Evolutionary conservation across 2,329 filamentous ascomycete genomes (phyloP).

Genomic region (Aphanocladium album): DNA sequence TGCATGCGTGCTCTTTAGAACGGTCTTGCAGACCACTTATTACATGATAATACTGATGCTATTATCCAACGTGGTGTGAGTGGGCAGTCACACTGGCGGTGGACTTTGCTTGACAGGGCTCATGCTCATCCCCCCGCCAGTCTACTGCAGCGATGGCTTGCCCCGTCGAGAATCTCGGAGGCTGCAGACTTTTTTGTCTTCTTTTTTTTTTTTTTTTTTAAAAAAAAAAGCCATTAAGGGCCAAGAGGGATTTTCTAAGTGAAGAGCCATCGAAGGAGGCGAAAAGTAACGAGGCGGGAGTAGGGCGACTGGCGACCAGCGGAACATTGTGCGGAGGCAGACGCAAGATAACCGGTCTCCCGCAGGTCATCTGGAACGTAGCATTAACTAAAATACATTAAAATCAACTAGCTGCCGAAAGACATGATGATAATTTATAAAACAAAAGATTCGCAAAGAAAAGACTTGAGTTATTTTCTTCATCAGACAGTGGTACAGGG

Average conservation of each 20-base stretch:
- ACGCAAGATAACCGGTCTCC: no score
- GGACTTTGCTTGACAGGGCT: background rate
- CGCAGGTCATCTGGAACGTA: no score
- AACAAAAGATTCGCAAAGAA: no score
- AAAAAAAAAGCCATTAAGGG: background rate
- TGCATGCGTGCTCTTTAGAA: constrained; percentile 6
- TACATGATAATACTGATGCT: background rate
- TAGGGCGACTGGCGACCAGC: constrained; percentile 1
- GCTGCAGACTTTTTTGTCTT: constrained; percentile 1
- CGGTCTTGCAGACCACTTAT: background rate
- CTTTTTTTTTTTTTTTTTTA: no score
- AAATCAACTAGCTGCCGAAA: no score
- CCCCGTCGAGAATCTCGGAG: background rate
- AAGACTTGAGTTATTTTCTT: no score
- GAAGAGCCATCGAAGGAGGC: background rate
- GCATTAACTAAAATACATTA: no score
- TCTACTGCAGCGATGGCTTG: constrained; percentile 1
- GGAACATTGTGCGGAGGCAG: background rate
- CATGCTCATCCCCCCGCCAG: background rate
- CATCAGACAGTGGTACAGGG: background rate
- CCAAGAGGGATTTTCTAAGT: background rate
- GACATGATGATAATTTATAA: background rate
- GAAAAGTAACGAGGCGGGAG: background rate
- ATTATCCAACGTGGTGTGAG: background rate
- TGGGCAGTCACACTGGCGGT: constrained; percentile 2